A percentile compares a stretch with the other conserved stretches of the same genome.
These are phyloP conservation scores for Cardiospermum halicacabum DNA, from an alignment of 345 rosid species.

Conservation along the genomic window DNA sequence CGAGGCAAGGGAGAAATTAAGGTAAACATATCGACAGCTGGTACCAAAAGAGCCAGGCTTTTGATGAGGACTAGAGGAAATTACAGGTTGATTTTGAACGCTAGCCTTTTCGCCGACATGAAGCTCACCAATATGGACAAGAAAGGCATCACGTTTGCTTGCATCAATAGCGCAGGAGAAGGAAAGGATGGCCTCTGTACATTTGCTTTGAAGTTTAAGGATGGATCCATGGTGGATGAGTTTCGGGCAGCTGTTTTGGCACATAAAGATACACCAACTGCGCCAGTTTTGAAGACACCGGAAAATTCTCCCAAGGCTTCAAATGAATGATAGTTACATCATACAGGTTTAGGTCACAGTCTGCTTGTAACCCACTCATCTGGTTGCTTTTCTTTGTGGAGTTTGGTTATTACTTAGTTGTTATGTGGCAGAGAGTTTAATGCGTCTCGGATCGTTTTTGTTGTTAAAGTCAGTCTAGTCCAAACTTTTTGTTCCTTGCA, in stretches of 20 bases:
- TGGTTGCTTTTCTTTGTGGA: constrained; percentile 4
- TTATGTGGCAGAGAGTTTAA: constrained; percentile 30
- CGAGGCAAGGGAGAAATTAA: constrained; percentile 95
- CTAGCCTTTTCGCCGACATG: constrained; percentile 86
- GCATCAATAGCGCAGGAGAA: constrained; percentile 67
- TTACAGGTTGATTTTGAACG: constrained; percentile 83
- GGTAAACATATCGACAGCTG: constrained; percentile 65
- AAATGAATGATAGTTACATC: constrained; percentile 33
- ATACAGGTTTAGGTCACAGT: not conserved
- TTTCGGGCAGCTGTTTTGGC: constrained; percentile 49
- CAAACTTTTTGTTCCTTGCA: not conserved
- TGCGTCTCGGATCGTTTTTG: constrained; percentile 19
- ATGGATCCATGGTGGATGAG: constrained; percentile 53
- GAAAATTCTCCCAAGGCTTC: constrained; percentile 77
- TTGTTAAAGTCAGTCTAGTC: constrained; percentile 20
- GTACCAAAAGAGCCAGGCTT: constrained; percentile 56
- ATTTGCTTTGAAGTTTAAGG: constrained; percentile 83
- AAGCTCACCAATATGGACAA: constrained; percentile 95
- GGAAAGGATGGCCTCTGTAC: constrained; percentile 66
- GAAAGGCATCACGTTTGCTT: constrained; percentile 86
- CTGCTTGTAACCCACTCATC: not conserved
- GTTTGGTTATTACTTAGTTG: constrained; percentile 10
- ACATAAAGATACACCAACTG: constrained; percentile 44
- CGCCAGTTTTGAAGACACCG: constrained; percentile 55
- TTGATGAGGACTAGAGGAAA: constrained; percentile 93